Evolutionary conservation across 2,329 filamentous ascomycete genomes (phyloP).

Genomic region (Beauveria varroae): DNA sequence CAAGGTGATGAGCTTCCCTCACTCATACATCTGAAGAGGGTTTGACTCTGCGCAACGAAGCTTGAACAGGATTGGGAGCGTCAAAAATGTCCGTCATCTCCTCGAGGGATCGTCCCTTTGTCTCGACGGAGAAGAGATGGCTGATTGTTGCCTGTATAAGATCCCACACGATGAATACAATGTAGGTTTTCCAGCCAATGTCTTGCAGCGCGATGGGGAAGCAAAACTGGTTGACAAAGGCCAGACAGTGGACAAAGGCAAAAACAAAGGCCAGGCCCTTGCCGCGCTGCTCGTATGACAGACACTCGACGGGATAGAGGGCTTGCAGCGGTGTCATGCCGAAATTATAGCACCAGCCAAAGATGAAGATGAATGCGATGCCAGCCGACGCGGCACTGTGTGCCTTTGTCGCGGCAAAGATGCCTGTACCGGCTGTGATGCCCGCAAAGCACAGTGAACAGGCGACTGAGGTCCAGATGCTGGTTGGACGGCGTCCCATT

Average conservation of each 20-base stretch:
- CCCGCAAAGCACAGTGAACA: constrained; percentile 33
- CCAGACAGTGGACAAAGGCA: constrained; percentile 24
- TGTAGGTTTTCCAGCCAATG: constrained; percentile 35
- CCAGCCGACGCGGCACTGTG: background rate
- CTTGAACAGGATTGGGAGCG: constrained; percentile 15
- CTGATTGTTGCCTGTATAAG: background rate
- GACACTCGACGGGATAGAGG: constrained; percentile 35
- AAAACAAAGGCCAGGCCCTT: constrained; percentile 33
- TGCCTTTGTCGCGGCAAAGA: constrained; percentile 19
- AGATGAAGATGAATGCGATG: constrained; percentile 34
- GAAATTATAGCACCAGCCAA: constrained; percentile 34
- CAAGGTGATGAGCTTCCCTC: no score
- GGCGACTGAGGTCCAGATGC: constrained; percentile 38
- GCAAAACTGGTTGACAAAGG: constrained; percentile 28
- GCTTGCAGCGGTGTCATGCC: constrained; percentile 41
- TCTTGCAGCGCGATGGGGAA: constrained; percentile 37
- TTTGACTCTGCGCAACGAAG: constrained; percentile 4
- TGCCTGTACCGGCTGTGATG: constrained; percentile 39
- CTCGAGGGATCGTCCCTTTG: constrained; percentile 20
- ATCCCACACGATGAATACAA: constrained; percentile 21
- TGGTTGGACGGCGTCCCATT: constrained; percentile 43
- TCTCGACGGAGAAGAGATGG: constrained; percentile 28
- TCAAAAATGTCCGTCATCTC: constrained; percentile 22
- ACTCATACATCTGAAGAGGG: background rate
- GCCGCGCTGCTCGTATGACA: constrained; percentile 31